These are phyloP conservation scores for Hortiboletus campestris DNA, from an alignment of 768 basidiomycete genomes.

Conservation along the genomic window DNA sequence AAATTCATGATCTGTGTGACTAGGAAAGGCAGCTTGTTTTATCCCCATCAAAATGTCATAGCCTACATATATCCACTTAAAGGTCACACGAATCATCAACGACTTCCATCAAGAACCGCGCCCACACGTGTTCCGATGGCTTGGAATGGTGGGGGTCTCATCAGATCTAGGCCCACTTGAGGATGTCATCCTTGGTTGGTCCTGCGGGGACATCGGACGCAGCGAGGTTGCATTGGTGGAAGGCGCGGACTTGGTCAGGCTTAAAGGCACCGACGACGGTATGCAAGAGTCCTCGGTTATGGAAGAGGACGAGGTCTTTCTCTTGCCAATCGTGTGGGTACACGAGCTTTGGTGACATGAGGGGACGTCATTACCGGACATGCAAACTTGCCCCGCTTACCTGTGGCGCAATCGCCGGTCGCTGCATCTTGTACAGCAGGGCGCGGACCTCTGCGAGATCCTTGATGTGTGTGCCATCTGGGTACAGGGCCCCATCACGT, in stretches of 20 bases:
- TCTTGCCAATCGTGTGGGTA: conserved; percentile 88
- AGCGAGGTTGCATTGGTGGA: conserved; percentile 60
- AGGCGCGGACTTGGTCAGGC: conserved; percentile 45
- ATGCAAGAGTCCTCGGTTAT: conserved; percentile 70
- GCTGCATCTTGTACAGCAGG: conserved; percentile 80
- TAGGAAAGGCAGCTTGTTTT: conserved; percentile 6
- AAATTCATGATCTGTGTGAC: conserved; percentile 16
- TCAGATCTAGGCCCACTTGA: conserved; percentile 38
- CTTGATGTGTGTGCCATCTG: conserved; percentile 75
- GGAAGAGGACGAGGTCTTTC: conserved; percentile 65
- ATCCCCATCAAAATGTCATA: background rate
- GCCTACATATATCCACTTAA: conserved; percentile 3
- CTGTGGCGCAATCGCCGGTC: conserved; percentile 81
- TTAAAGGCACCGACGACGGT: conserved; percentile 65
- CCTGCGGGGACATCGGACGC: conserved; percentile 49
- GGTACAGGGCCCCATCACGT: conserved; percentile 68
- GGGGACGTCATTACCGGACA: background rate
- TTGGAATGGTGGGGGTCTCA: background rate
- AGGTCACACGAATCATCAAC: background rate
- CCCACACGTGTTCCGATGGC: conserved; percentile 1
- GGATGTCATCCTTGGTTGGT: conserved; percentile 45
- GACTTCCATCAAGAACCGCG: conserved; percentile 7
- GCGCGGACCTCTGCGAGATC: conserved; percentile 71
- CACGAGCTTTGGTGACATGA: conserved; percentile 44
- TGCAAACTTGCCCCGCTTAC: conserved; percentile 32